Evolutionary conservation across 805 yeast species (phyloP).

Genomic region (Hanseniaspora opuntiae): DNA sequence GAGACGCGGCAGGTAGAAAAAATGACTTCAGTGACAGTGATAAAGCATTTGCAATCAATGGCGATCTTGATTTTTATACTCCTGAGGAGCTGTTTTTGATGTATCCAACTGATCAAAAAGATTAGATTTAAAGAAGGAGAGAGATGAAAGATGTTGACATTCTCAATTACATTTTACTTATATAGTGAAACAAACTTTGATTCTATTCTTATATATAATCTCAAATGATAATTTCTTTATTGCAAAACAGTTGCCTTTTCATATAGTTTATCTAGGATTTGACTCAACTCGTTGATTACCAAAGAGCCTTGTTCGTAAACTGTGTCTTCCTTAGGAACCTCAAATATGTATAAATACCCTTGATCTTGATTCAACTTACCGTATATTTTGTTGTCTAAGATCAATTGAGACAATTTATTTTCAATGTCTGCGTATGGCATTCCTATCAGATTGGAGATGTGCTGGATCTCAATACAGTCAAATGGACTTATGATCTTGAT

Average conservation of each 20-base stretch:
- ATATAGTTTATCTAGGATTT: constrained; percentile 77
- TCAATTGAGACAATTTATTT: constrained; percentile 91
- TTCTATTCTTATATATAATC: not conserved
- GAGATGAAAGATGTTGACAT: too few species aligned
- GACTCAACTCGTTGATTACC: constrained; percentile 72
- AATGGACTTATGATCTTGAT: constrained; percentile 92
- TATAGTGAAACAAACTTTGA: too few species aligned
- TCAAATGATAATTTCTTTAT: constrained; percentile 23
- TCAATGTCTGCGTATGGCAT: constrained; percentile 79
- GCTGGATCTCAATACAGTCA: constrained; percentile 85
- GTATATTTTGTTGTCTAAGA: constrained; percentile 82
- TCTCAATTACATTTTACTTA: too few species aligned
- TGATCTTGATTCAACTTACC: constrained; percentile 97
- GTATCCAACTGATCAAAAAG: not conserved
- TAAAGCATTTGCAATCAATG: constrained; percentile 46
- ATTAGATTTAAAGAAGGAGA: too few species aligned
- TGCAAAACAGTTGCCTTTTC: constrained; percentile 84
- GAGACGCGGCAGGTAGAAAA: constrained; percentile 88
- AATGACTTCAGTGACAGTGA: constrained; percentile 76
- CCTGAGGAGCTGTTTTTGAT: constrained; percentile 56
- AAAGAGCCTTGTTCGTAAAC: constrained; percentile 80
- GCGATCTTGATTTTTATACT: constrained; percentile 40
- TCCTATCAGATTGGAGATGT: constrained; percentile 77
- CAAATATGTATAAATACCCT: constrained; percentile 89
- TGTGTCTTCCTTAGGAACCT: constrained; percentile 75